These are phyloP conservation scores for Cyberlindnera suaveolens DNA, from an alignment of 805 yeast species.

Conservation along the genomic window DNA sequence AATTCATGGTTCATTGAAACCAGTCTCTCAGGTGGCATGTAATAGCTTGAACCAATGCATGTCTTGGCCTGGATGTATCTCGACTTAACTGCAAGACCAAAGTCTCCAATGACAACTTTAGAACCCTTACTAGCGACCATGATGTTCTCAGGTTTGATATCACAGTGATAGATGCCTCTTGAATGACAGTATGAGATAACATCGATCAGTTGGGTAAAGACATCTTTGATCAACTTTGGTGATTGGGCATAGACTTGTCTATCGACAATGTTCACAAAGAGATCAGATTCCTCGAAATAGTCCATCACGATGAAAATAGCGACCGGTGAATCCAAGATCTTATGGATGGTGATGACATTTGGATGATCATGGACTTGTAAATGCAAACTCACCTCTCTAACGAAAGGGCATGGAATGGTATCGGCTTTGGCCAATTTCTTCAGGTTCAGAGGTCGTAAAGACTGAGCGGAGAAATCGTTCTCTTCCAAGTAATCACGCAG, in stretches of 20 bases:
- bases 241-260: conserved; percentile 47
- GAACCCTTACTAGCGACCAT: conserved; percentile 55
- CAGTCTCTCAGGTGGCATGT: conserved; percentile 90
- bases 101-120: conserved; percentile 68
- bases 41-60: conserved; percentile 82
- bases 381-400: conserved; percentile 71
- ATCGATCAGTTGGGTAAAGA: conserved; percentile 71
- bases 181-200: conserved; percentile 81
- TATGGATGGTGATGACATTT: conserved; percentile 69
- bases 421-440: conserved; percentile 16
- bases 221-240: conserved; percentile 42
- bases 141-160: conserved; percentile 92
- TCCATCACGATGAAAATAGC: conserved; percentile 76
- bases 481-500: conserved; percentile 5
- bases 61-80: conserved; percentile 55
- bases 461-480: conserved; percentile 4
- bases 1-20: conserved; percentile 26
- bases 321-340: conserved; percentile 55
- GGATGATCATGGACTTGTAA: conserved; percentile 71
- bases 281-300: conserved; percentile 77
- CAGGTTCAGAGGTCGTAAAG: conserved; percentile 14
- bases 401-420: conserved; percentile 24
- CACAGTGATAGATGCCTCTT: conserved; percentile 84
- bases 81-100: conserved; percentile 76
- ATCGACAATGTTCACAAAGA: conserved; percentile 82